Base-by-base conservation (phyloP, 768 basidiomycete genomes). In the Termitomyces titanicus region DNA sequence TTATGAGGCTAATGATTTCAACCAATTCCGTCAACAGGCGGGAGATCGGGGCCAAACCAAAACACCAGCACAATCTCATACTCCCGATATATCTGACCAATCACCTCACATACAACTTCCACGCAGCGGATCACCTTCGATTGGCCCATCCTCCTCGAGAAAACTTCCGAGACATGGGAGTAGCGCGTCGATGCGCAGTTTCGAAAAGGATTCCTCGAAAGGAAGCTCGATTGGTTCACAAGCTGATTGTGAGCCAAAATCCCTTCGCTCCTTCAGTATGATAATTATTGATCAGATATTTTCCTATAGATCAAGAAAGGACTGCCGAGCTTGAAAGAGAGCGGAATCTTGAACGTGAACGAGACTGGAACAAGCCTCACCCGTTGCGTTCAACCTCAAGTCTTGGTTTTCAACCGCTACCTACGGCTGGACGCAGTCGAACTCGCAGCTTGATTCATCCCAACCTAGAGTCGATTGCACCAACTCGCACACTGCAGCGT, bases 281-380 rank as follows among this genome's bases (percentile, higher is more conserved):
- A 38, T 39, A 42, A 13, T 31, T 39, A 18, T 35, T 42, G 47
- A 62, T 51, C 9, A 27, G 27, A 34, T 45, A 31, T 29, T 51
- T 25, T 29, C n/a, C 20, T 11, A 22, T 55, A 84, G 84, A 80
- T 65, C 71, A 66, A 45, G 81, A 82, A 39, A 72, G 71, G 34
- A 63, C 71, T 24, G 35, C 24, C 8, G 47, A 48, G 6, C 35
- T 48, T 25, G 35, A 37, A 11, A 48, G 24, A 37, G 47, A 37
- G 10, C 34, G 10, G 9, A 31, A 48, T 35, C 2, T 24, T n/a
- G 47, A 35, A 22, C 47, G 10, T 37, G 85, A 84, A 61, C 73
- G 79, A 33, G 75, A 76, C 48, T 83, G 84, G 82, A 84, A 83
- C 63, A 80, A 72, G 57, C 76, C 72, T 11, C 71, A 72, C 18